Evolutionary conservation across 768 basidiomycete species (phyloP).

Genomic region (Suillus alpinus): DNA sequence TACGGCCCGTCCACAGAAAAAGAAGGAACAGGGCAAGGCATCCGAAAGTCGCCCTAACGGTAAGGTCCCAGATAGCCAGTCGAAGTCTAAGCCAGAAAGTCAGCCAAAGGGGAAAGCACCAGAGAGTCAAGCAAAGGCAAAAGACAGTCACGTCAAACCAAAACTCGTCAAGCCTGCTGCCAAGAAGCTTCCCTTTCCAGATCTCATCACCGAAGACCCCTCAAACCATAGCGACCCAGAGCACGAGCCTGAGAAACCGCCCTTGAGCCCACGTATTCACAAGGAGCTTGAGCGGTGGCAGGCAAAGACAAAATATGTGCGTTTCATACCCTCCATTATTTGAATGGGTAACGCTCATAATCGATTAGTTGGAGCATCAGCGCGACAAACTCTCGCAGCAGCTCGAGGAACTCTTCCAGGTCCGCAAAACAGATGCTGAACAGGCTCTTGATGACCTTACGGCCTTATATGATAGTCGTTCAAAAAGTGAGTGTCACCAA

Average conservation of each 20-base stretch:
- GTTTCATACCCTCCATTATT: not conserved
- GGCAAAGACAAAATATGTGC: slow-evolving; percentile 26
- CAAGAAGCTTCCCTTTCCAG: slow-evolving; percentile 13
- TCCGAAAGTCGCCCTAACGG: slow-evolving; percentile 7
- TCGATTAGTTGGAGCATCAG: slow-evolving; percentile 33
- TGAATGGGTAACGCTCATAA: not conserved
- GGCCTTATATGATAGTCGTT: slow-evolving; percentile 47
- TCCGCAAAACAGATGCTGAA: slow-evolving; percentile 68
- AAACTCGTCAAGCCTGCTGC: not conserved
- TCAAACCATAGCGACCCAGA: not conserved
- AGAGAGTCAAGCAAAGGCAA: slow-evolving; percentile 1
- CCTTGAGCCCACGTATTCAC: slow-evolving; percentile 1
- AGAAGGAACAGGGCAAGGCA: slow-evolving; percentile 8
- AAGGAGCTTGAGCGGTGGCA: slow-evolving; percentile 31
- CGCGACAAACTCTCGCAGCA: slow-evolving; percentile 49
- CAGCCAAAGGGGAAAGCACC: not conserved
- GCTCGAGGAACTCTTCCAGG: slow-evolving; percentile 54
- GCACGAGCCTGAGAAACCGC: not conserved
- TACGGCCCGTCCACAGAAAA: slow-evolving; percentile 8
- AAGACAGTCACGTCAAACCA: not conserved
- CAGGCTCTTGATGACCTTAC: slow-evolving; percentile 46
- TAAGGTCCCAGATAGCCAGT: not conserved
- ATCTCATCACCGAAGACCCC: slow-evolving; percentile 3
- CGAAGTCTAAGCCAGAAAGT: slow-evolving; percentile 13
- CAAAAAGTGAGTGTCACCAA: slow-evolving; percentile 43